phyloP scores from a whole-genome alignment of 768 basidiomycete species.

The Coprinopsis cinerea region DNA sequence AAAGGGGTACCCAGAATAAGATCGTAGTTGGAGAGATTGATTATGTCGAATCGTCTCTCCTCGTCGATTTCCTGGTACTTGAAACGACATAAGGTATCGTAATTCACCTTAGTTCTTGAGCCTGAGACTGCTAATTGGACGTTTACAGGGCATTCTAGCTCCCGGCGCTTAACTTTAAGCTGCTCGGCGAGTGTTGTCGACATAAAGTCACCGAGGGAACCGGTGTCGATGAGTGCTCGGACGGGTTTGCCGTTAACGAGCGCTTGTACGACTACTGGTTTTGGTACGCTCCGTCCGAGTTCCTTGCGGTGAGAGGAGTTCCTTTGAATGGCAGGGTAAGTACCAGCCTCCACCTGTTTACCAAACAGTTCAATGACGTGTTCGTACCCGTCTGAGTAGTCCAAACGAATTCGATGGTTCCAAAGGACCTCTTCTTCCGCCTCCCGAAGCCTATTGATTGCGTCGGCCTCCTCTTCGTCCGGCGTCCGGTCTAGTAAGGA shows the following conservation, averaged over 20 bases:
- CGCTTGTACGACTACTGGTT: constrained; percentile 26
- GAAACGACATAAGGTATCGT: constrained; percentile 17
- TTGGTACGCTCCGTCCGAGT: constrained; percentile 17
- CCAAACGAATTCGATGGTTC: background rate
- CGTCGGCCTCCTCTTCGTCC: background rate
- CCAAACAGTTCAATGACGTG: background rate
- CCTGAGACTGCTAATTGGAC: constrained; percentile 37
- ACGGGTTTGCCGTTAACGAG: constrained; percentile 27
- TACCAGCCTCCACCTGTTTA: constrained; percentile 13
- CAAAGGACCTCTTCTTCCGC: background rate
- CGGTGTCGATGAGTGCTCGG: constrained; percentile 30
- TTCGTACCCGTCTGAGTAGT: background rate
- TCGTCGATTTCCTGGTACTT: constrained; percentile 30
- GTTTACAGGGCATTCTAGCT: constrained; percentile 25
- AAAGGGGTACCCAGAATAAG: constrained; percentile 36
- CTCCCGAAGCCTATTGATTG: background rate
- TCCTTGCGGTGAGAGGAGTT: constrained; percentile 20
- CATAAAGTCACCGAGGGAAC: constrained; percentile 38
- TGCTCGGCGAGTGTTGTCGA: constrained; percentile 32
- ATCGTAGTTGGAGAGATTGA: constrained; percentile 36
- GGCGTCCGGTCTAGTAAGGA: background rate
- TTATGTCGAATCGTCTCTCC: constrained; percentile 27
- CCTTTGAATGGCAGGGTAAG: constrained; percentile 18
- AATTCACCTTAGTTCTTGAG: constrained; percentile 32
- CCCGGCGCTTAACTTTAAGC: constrained; percentile 19